Conservation (phyloP, 2,329 filamentous ascomycete species). For the Aspergillus calidoustus region DNA sequence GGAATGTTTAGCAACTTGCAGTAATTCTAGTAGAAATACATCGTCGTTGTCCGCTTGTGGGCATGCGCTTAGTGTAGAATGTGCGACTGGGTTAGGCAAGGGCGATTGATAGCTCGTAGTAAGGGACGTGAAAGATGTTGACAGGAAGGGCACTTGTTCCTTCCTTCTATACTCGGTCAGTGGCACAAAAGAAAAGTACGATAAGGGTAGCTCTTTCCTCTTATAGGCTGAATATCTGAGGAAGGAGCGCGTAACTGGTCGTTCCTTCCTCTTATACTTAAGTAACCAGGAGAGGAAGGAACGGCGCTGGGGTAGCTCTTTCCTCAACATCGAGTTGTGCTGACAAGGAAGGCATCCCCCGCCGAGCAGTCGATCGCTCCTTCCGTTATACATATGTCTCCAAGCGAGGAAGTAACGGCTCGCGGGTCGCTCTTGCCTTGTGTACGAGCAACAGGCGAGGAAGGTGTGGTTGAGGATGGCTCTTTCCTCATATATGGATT, state of each 20-base stretch:
- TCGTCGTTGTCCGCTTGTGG: not conserved
- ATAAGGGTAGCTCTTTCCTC: no score
- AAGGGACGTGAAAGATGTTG: not conserved
- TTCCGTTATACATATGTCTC: not conserved
- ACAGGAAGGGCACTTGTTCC: not conserved
- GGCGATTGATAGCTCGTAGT: not conserved
- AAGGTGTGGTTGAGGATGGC: not conserved
- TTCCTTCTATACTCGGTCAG: no score
- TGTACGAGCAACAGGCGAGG: not conserved
- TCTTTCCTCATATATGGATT: no score
- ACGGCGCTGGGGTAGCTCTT: not conserved
- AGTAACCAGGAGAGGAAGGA: not conserved
- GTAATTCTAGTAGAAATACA: constrained; percentile 40
- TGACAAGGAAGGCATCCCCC: not conserved
- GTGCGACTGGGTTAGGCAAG: no score
- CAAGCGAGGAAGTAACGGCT: not conserved
- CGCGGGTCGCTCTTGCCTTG: not conserved
- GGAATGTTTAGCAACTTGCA: constrained; percentile 89
- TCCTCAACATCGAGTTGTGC: not conserved
- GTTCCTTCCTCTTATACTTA: not conserved
- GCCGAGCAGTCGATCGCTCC: not conserved
- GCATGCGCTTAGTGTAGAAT: not conserved
- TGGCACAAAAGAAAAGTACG: no score
- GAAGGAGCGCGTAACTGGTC: not conserved
- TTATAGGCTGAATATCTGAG: no score